phyloP scores from a whole-genome alignment of 2,329 filamentous ascomycete genomes.

The Diaporthe australafricana region DNA sequence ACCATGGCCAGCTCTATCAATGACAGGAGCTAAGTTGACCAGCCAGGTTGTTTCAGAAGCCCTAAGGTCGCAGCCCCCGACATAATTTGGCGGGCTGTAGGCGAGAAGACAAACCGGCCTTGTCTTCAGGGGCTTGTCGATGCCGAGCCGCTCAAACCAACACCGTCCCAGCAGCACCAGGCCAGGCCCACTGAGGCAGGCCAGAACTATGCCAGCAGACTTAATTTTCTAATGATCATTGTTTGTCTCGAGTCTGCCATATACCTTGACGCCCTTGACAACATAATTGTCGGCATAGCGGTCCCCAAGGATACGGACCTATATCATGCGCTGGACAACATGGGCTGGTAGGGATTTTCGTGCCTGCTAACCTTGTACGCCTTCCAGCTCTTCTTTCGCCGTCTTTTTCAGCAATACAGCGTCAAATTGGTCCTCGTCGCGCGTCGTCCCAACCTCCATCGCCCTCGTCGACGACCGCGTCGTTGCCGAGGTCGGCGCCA shows the following conservation, averaged over 20 bases:
- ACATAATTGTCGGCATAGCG: slow-evolving; percentile 51
- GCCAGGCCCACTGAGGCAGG: slow-evolving; percentile 42
- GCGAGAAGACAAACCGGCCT: not conserved
- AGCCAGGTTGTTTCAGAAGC: not conserved
- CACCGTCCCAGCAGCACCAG: slow-evolving; percentile 45
- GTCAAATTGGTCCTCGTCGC: slow-evolving; percentile 53
- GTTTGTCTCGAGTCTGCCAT: slow-evolving; percentile 56
- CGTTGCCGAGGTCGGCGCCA: slow-evolving; percentile 45
- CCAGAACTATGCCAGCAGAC: slow-evolving; percentile 49
- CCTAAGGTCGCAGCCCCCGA: not conserved
- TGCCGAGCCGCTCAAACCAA: slow-evolving; percentile 29
- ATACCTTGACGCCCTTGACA: slow-evolving; percentile 45
- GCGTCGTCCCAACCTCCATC: slow-evolving; percentile 46
- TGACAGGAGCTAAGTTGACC: not conserved
- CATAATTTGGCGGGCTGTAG: not conserved
- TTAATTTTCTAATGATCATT: slow-evolving; percentile 52
- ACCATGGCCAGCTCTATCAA: not conserved
- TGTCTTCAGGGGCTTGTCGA: not conserved
- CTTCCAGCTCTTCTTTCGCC: slow-evolving; percentile 42
- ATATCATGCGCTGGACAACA: slow-evolving; percentile 54
- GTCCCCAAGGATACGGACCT: slow-evolving; percentile 54
- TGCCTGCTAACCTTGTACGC: slow-evolving; percentile 51
- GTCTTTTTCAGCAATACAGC: slow-evolving; percentile 52
- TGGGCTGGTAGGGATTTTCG: slow-evolving; percentile 58
- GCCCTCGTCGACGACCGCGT: slow-evolving; percentile 41